Base-by-base conservation (phyloP, 2,329 filamentous ascomycete species). In the Phialophora expanda region DNA sequence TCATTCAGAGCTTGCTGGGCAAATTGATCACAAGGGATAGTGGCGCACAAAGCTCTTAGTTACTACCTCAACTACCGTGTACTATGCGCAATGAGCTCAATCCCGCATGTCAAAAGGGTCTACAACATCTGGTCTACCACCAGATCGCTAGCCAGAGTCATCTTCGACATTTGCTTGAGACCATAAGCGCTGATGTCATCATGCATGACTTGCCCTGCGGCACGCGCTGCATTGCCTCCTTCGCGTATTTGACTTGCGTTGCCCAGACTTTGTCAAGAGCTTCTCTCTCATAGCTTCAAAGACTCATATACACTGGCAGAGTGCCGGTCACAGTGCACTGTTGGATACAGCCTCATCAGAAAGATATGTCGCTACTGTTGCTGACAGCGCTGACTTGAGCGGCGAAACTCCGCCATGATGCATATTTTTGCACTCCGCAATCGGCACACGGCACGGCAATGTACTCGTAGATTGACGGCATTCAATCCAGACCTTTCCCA, bases 361-460 rank as follows among this genome's bases (percentile, higher is more conserved):
- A 28, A 22, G 7, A 53, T n/a, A 22, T 22, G 22, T 41, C 58
- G 58, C 28, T 38, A 7, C 32, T 12, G 46, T 9, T 38, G 30
- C 46, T 28, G 58, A 53, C 34, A 53, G 44, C 46, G 58, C 58
- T 54, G 32, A 41, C 58, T 28, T 3, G 20, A 41, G 20, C 44
- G 46, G 58, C 58, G 30, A 61, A 61, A 51, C 30, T 32, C 44
- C 46, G 48, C 51, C 12, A 24, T 32, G 30, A 53, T 34, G 46
- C 44, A 24, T 53, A 41, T n/a, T 9, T 30, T 51, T 38, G 24
- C 58, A 14, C 58, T 61, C 58, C 58, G 53, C 48, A 61, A 41
- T 61, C 58, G 58, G 58, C 24, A 53, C 22, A 30, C 58, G 58
- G 58, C 58, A 61, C 58, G 48, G 46, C 11, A 54, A n/a, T 41